Base-by-base conservation (phyloP, 2,329 filamentous ascomycete species). In the Ceratocystis albifundus region DNA sequence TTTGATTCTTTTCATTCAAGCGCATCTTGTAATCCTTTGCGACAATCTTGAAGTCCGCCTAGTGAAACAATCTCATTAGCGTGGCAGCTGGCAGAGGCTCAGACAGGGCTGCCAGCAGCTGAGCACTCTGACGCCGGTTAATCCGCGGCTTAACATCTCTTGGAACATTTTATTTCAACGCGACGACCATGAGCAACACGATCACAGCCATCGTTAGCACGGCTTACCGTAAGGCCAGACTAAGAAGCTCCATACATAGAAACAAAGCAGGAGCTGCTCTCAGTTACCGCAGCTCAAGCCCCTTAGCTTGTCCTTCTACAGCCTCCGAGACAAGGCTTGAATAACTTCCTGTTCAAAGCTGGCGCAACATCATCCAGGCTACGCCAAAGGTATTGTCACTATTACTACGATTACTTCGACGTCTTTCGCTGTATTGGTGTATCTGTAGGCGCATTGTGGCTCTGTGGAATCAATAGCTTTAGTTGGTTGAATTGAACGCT, bases 401-500 rank as follows among this genome's bases (percentile, higher is more conserved):
- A 17, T 32, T 4, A 32, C 53, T 57, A 17, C 28, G 46, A 22
- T 50, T 57, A 32, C 53, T n/a, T 7, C 53, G 53, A n/a, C 28
- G 28, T 17, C 53, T 17, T 4, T 57, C 17, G 53, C 53, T 20
- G 17, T 32, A 57, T 17, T 48, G 41, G 28, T 48, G 41, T 15
- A 63, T 63, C 20, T 63, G 46, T 48, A 48, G 61, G 61, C 64
- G 44, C 53, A 65, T 61, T 65, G 53, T 57, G 50, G 36, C 53
- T 61, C 48, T 65, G 64, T 57, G 50, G 36, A 30, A 59, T 65
- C 41, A 61, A 59, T 67, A 67, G 65, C 50, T 45, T 67, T 65
- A 65, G 53, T 61, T 61, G 50, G 36, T 62, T 67, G 62, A 67
- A 67, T 67, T 65, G 66, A 67, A 67, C 53, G 66, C 66, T 67